Percentiles rank a stretch among this genome's conserved stretches.
Conservation (phyloP, 2,329 filamentous ascomycete species). For the Knufia fluminis region DNA sequence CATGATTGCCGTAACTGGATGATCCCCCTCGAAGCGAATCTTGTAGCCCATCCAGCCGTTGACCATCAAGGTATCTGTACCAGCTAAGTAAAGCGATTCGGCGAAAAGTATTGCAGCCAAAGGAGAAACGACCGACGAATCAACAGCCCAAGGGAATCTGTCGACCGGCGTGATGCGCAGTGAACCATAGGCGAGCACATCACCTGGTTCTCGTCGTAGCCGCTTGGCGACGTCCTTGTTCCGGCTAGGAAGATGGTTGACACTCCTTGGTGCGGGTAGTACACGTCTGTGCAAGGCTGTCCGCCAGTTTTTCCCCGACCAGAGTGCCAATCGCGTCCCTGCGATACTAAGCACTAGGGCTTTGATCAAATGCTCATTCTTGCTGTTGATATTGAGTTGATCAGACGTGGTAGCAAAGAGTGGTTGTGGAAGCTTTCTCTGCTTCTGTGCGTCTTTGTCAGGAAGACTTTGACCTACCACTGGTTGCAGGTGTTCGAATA, state of each 20-base stretch:
- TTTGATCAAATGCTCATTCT: constrained; percentile 15
- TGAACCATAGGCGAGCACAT: constrained; percentile 15
- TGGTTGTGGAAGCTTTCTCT: background rate
- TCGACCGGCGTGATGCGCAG: constrained; percentile 8
- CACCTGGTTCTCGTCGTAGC: constrained; percentile 10
- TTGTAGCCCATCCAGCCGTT: constrained; percentile 15
- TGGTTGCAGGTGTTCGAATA: constrained; percentile 8
- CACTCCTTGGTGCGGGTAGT: background rate
- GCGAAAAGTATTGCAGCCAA: constrained; percentile 17
- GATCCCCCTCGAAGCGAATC: constrained; percentile 4
- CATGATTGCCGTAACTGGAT: background rate
- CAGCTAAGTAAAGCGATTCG: constrained; percentile 7
- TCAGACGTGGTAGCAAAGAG: constrained; percentile 13
- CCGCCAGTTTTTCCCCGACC: constrained; percentile 6
- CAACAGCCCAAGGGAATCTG: constrained; percentile 12
- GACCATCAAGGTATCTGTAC: constrained; percentile 10
- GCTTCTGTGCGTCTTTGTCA: background rate
- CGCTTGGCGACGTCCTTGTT: background rate
- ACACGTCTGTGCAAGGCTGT: background rate
- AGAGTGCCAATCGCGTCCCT: constrained; percentile 14
- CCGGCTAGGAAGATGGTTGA: background rate
- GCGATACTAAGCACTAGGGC: constrained; percentile 14
- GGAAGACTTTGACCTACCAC: constrained; percentile 1
- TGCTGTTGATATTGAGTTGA: constrained; percentile 12
- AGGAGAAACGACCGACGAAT: constrained; percentile 18